These are phyloP conservation scores for Amylocarpus encephaloides DNA, from an alignment of 2,329 filamentous ascomycete genomes.

Conservation along the genomic window DNA sequence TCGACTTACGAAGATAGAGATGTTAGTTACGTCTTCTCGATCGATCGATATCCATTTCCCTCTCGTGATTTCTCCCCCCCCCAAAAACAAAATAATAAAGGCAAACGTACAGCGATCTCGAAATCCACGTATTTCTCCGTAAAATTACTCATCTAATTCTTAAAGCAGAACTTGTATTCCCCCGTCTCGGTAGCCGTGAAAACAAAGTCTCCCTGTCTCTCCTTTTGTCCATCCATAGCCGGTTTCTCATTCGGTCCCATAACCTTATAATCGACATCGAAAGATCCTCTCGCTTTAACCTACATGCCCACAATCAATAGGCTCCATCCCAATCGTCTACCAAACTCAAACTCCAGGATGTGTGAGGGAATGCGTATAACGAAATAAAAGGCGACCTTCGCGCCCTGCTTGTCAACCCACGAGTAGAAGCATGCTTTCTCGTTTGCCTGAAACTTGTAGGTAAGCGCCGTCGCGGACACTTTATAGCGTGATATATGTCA, in stretches of 20 bases:
- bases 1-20: no score
- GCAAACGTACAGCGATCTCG: slow-evolving; percentile 78
- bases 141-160: slow-evolving; percentile 97
- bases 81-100: not conserved
- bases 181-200: slow-evolving; percentile 85
- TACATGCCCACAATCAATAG: slow-evolving; percentile 1
- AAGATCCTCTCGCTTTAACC: slow-evolving; percentile 97
- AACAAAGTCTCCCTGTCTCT: slow-evolving; percentile 93
- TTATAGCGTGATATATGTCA: slow-evolving; percentile 66
- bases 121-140: slow-evolving; percentile 97
- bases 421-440: slow-evolving; percentile 96
- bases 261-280: slow-evolving; percentile 92
- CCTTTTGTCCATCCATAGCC: slow-evolving; percentile 81
- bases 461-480: slow-evolving; percentile 82
- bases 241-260: slow-evolving; percentile 73
- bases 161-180: slow-evolving; percentile 97
- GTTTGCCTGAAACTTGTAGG: slow-evolving; percentile 83
- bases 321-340: not conserved
- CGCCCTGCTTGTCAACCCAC: slow-evolving; percentile 65
- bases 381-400: slow-evolving; percentile 98
- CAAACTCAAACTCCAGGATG: no score
- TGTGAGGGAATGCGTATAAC: slow-evolving; percentile 58
- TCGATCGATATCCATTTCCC: no score
- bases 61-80: no score
- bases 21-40: no score